Conservation (phyloP, 2,329 filamentous ascomycete species). For the Fusarium virguliforme region DNA sequence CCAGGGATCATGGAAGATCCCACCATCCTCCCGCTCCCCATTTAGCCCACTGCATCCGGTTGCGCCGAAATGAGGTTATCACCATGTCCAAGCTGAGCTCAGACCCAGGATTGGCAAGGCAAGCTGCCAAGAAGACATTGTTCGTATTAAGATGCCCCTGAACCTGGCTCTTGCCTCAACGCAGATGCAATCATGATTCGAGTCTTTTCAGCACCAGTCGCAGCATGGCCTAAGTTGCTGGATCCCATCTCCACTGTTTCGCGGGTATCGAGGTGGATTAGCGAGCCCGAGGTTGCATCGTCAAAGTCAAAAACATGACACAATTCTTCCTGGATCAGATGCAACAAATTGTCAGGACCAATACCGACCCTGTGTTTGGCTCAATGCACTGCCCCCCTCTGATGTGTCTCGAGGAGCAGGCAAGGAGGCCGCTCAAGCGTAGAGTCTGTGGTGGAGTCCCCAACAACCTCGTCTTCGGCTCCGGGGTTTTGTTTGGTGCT, state of each 20-base stretch:
- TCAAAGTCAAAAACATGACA: conserved; percentile 11
- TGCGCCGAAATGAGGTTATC: conserved; percentile 13
- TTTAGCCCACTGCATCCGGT: conserved; percentile 10
- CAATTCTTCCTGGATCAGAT: background rate
- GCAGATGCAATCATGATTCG: conserved; percentile 6
- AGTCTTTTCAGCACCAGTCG: conserved; percentile 7
- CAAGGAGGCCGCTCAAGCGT: background rate
- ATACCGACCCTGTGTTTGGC: background rate
- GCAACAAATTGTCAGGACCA: background rate
- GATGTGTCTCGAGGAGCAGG: background rate
- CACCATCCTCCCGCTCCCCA: background rate
- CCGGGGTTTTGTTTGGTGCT: conserved; percentile 1
- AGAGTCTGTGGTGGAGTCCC: background rate
- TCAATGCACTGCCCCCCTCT: background rate
- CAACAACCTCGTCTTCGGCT: conserved; percentile 4
- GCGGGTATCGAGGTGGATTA: conserved; percentile 7
- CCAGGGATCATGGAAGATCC: conserved; percentile 5
- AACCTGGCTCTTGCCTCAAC: background rate
- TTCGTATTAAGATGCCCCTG: conserved; percentile 10
- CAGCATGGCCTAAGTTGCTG: conserved; percentile 6
- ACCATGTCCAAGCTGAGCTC: background rate
- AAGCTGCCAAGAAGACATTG: background rate
- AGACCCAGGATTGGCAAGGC: conserved; percentile 2
- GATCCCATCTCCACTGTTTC: conserved; percentile 8
- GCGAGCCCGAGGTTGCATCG: background rate